phyloP scores from a whole-genome alignment of 2,329 filamentous ascomycete genomes.

The Claviceps digitariae region DNA sequence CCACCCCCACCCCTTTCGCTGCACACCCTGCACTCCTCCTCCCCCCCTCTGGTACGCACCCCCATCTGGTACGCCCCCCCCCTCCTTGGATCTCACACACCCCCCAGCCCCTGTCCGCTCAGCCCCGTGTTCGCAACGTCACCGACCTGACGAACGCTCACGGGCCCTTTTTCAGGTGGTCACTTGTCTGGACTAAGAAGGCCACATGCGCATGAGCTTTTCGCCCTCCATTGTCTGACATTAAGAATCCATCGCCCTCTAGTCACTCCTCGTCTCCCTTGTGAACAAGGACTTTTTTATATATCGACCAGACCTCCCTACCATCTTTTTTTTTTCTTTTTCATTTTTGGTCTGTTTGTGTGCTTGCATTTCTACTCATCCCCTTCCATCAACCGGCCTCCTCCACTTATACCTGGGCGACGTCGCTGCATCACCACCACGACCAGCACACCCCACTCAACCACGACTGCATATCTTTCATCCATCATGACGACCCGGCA shows the following conservation, averaged over 20 bases:
- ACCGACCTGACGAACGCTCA: conserved; percentile 24
- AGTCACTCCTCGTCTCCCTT: conserved; percentile 5
- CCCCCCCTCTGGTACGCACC: conserved; percentile 3
- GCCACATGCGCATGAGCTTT: conserved; percentile 18
- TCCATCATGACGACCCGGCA: conserved; percentile 33
- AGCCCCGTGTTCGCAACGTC: conserved; percentile 32
- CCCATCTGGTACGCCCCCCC: background rate
- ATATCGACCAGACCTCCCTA: conserved; percentile 2
- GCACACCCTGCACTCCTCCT: background rate
- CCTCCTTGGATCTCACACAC: background rate
- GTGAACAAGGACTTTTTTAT: conserved; percentile 10
- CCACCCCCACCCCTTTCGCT: background rate
- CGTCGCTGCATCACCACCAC: too few relatives aligned
- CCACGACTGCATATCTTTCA: background rate
- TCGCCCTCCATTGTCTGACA: conserved; percentile 10
- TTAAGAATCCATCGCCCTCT: conserved; percentile 5
- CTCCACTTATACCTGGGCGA: conserved; percentile 5
- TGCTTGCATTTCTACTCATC: background rate
- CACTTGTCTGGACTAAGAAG: conserved; percentile 14
- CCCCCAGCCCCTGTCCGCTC: conserved; percentile 13
- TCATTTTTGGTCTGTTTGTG: too few relatives aligned
- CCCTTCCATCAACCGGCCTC: background rate
- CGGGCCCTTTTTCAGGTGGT: conserved; percentile 14
- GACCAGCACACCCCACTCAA: background rate
- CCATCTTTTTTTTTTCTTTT: background rate